These are phyloP conservation scores for Takashimella koratensis DNA, from an alignment of 1,284 basidiomycete species.

Conservation along the genomic window DNA sequence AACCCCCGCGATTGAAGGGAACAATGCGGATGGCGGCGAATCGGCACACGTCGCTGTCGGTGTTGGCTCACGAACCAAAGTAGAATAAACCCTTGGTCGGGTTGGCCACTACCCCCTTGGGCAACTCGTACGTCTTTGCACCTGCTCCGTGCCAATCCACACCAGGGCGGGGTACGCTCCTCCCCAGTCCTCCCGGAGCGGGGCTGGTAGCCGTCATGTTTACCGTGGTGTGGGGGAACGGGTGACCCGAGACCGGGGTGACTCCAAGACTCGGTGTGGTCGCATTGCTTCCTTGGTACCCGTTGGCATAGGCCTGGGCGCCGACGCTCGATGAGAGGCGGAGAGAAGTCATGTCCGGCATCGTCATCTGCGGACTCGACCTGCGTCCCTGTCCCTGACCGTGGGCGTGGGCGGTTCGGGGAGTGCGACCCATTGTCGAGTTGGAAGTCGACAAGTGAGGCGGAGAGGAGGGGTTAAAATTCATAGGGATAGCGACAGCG, in stretches of 20 bases:
- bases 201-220: background rate
- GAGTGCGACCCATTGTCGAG: conserved; percentile 10
- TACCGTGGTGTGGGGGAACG: background rate
- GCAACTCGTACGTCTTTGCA: conserved; percentile 40
- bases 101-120: conserved; percentile 35
- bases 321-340: background rate
- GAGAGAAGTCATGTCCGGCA: background rate
- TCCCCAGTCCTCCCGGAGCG: background rate
- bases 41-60: too few relatives aligned
- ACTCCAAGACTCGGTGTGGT: too few relatives aligned
- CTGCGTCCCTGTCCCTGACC: too few relatives aligned
- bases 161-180: conserved; percentile 20
- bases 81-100: conserved; percentile 44
- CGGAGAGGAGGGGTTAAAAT: background rate
- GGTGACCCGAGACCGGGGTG: background rate
- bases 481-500: background rate
- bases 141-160: conserved; percentile 37
- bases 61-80: conserved; percentile 32
- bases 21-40: too few relatives aligned
- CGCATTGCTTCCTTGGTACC: background rate
- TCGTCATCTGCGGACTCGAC: background rate
- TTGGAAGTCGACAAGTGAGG: conserved; percentile 1
- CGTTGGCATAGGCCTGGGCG: too few relatives aligned
- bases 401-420: conserved; percentile 8
- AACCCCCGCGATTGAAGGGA: too few relatives aligned